A percentile compares a stretch with the other conserved stretches of the same genome.
Conservation (phyloP, 352 stramenopile species). For the Pythium aphanidermatum region DNA sequence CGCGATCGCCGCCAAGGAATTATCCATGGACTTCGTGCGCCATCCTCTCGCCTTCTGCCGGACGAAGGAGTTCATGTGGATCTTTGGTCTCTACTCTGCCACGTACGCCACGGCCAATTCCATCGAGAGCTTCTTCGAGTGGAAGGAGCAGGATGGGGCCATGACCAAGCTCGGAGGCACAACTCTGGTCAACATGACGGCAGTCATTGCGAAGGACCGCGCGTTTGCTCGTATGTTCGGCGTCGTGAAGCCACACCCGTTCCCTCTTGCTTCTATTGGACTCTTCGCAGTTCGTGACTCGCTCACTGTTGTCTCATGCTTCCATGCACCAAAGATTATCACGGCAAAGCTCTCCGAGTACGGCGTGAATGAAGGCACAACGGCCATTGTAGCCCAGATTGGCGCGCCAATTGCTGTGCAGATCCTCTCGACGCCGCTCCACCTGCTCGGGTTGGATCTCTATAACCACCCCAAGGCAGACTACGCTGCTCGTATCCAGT, state of each 20-base stretch:
- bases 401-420: slow-evolving; percentile 38
- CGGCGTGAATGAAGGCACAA: slow-evolving; percentile 21
- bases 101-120: slow-evolving; percentile 57
- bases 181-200: slow-evolving; percentile 52
- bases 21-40: slow-evolving; percentile 22
- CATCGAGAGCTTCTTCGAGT: slow-evolving; percentile 48
- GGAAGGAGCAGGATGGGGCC: slow-evolving; percentile 21
- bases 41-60: slow-evolving; percentile 41
- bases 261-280: slow-evolving; percentile 37
- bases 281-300: slow-evolving; percentile 50
- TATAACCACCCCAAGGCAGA: slow-evolving; percentile 40
- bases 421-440: slow-evolving; percentile 51
- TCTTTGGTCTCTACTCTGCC: slow-evolving; percentile 53
- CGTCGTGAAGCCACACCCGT: slow-evolving; percentile 30
- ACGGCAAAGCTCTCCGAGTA: slow-evolving; percentile 21
- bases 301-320: slow-evolving; percentile 48
- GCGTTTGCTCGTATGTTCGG: slow-evolving; percentile 64
- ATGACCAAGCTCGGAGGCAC: slow-evolving; percentile 42
- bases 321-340: slow-evolving; percentile 39
- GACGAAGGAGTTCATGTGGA: slow-evolving; percentile 44
- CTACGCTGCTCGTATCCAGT: slow-evolving; percentile 18
- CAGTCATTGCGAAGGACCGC: slow-evolving; percentile 54
- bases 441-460: slow-evolving; percentile 52
- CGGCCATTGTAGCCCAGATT: slow-evolving; percentile 36
- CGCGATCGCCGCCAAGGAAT: slow-evolving; percentile 22